phyloP scores from a whole-genome alignment of 2,329 filamentous ascomycete genomes.

The Knoxdaviesia proteae region DNA sequence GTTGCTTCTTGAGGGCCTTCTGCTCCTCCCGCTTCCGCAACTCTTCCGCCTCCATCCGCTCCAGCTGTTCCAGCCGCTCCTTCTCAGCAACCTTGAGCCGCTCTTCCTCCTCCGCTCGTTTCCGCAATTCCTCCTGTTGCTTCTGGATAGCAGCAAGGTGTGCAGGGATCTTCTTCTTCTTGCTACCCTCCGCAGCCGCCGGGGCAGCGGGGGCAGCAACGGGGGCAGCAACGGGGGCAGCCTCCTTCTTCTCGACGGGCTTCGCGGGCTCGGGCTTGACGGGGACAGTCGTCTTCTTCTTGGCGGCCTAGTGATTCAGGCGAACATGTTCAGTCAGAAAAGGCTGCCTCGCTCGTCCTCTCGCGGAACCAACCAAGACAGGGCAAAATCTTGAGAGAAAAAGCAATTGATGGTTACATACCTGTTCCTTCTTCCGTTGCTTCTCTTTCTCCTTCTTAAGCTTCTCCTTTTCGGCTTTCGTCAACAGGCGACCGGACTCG shows the following conservation, averaged over 20 bases:
- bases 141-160: slow-evolving; percentile 55
- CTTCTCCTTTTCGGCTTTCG: slow-evolving; percentile 97
- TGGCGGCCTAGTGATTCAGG: slow-evolving; percentile 37
- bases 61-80: slow-evolving; percentile 42
- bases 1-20: slow-evolving; percentile 61
- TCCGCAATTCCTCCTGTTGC: slow-evolving; percentile 60
- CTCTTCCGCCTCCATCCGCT: slow-evolving; percentile 45
- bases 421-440: slow-evolving; percentile 95
- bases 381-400: slow-evolving; percentile 1
- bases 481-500: slow-evolving; percentile 52
- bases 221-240: slow-evolving; percentile 10
- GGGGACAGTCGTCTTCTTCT: slow-evolving; percentile 45
- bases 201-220: slow-evolving; percentile 12
- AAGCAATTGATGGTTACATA: slow-evolving; percentile 14
- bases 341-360: too few species aligned
- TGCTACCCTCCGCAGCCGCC: slow-evolving; percentile 29
- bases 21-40: slow-evolving; percentile 48
- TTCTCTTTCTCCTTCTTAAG: slow-evolving; percentile 97
- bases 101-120: slow-evolving; percentile 40
- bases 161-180: slow-evolving; percentile 80
- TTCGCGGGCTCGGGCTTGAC: slow-evolving; percentile 10
- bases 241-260: slow-evolving; percentile 31
- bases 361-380: not conserved
- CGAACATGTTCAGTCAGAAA: too few species aligned
- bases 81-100: slow-evolving; percentile 39